Evolutionary conservation across 2,329 filamentous ascomycete genomes (phyloP), one percentile per base, ranked within the genome.

Genomic region (Penicillium polonicum): DNA sequence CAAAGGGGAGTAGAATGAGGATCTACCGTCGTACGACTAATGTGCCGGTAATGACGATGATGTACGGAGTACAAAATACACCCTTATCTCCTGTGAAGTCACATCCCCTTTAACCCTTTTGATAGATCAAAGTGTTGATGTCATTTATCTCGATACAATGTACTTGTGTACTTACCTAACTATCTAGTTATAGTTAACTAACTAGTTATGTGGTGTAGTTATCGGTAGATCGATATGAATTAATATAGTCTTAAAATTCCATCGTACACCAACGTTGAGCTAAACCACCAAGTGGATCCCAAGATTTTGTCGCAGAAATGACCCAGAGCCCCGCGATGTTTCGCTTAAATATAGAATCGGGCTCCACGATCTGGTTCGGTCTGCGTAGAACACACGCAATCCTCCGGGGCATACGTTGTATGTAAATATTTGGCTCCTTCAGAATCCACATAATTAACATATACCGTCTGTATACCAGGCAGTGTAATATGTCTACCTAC

Each of bases 331-430:
- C 58, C 56, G 43, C 35, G 42, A 17, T 38, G 27, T 57, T 57
- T 44, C 52, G 44, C 53, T 48, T 60, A 61, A 35, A 52, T 61
- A 60, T 61, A 61, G 59, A 53, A 57, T 25, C 19, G 15, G 42
- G 36, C 27, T 41, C 58, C 51, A 55, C 45, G 31, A 48, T 19
- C 21, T 23, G 15, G 21, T 27, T 51, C 43, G 13, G 38, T 42
- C 25, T 43, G 9, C 13, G n/a, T 48, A 27, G 9, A 29, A 29
- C 33, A 21, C 33, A 50, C n/a, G 52, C 25, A 50, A 12, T 29
- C 43, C n/a, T 49, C 13, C 25, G 27, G 52, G 51, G 17, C 31
- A 10, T 27, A 48, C 9, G 19, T 17, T 23, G 15, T 55, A 19
- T 17, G 9, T 55, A 25, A 27, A 42, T 55, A 1, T 19, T 27